Base-by-base conservation (phyloP, 164 flowering plant genomes). In the Sextonia rubra region DNA sequence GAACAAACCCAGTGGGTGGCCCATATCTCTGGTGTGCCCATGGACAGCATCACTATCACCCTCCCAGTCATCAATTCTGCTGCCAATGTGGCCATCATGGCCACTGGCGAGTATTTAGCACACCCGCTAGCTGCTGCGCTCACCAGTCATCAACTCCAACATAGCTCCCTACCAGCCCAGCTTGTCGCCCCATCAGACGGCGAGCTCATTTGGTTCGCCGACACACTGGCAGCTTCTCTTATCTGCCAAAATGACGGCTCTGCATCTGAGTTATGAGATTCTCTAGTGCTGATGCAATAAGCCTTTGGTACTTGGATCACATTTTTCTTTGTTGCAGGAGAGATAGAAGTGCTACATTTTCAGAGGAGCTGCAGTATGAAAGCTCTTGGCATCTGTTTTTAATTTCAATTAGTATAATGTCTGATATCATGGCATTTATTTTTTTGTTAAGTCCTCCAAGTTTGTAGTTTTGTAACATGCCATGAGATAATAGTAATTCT, bases 21-120 rank as follows among this genome's bases (percentile, higher is more conserved):
- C 1, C 72, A 72, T 12, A 64, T 81, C 56, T 62, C 61, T 1
- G 71, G 66, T 58, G 74, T 74, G 0, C 79, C 77, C 8, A 69
- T 69, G 0, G 81, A 71, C 72, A 62, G 80, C 37, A 74, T 82
- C 66, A 76, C 80, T 9, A 47, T 82, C 71, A 80, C 85, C 11
- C 72, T 82, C 25, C 85, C 85, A 0, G 85, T 82, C 22, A 77
- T 82, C 64, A 82, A 82, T 66, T 77, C 85, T 2, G 79, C 85
- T 0, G 66, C 83, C 74, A 77, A 82, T 26, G 81, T 78, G 25
- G 85, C 80, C 23, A 58, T 82, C 25, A 69, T 82, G 5, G 83
- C 70, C 11, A 76, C 78, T 15, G 82, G 82, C 0, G 60, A 66
- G 17, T 61, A 47, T 48, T 77, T 74, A 24, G 75, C 76, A 8